Conservation (phyloP, 2,329 filamentous ascomycete genomes). For the Didymella pomorum region DNA sequence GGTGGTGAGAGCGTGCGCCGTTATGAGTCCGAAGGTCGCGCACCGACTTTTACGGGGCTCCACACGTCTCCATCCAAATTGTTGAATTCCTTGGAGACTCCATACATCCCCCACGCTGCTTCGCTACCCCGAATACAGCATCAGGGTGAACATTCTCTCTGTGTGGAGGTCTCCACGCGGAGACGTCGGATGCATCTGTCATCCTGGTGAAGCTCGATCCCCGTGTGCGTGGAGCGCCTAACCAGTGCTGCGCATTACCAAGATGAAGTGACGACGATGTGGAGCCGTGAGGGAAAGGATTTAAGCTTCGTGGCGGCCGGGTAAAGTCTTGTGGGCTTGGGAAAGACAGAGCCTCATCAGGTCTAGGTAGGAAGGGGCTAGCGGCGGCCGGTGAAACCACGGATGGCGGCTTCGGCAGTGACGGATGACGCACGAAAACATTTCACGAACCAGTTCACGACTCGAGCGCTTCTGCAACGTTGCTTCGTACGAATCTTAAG, state of each 20-base stretch:
- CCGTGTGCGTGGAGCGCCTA: slow-evolving; percentile 11
- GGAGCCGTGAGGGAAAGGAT: slow-evolving; percentile 14
- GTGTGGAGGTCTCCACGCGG: slow-evolving; percentile 15
- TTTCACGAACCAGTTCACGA: background rate
- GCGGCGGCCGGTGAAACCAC: background rate
- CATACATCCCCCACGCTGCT: slow-evolving; percentile 15
- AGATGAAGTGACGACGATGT: slow-evolving; percentile 17
- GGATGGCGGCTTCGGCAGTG: background rate
- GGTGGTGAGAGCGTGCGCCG: background rate
- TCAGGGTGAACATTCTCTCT: slow-evolving; percentile 17
- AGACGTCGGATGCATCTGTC: slow-evolving; percentile 10
- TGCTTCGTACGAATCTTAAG: background rate
- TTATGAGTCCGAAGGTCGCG: slow-evolving; percentile 16
- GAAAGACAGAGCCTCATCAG: slow-evolving; percentile 6
- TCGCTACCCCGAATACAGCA: slow-evolving; percentile 4
- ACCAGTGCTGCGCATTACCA: slow-evolving; percentile 7
- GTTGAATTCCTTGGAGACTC: slow-evolving; percentile 20
- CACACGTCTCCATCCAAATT: slow-evolving; percentile 17
- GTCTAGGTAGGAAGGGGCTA: background rate
- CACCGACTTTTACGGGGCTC: slow-evolving; percentile 21
- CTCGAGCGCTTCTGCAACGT: background rate
- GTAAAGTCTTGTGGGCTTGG: slow-evolving; percentile 18
- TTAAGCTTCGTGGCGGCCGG: slow-evolving; percentile 23
- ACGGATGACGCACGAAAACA: slow-evolving; percentile 4
- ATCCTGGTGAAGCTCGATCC: slow-evolving; percentile 13